Evolutionary conservation across 495 filamentous ascomycete species (phyloP).

Genomic region (Tuber calosporum): DNA sequence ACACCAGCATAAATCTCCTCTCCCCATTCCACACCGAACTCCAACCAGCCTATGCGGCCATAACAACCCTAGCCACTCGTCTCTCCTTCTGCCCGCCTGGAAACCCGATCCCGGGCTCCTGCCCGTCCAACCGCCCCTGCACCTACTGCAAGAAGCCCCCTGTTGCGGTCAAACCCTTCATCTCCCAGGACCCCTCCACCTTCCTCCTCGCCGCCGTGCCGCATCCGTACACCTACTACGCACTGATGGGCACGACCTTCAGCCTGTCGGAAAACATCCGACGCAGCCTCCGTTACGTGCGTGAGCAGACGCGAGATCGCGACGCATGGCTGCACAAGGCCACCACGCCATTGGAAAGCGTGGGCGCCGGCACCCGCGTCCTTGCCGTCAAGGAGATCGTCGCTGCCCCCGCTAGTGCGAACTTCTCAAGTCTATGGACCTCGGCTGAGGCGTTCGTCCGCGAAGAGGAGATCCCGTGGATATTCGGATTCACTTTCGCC

Average conservation of each 20-base stretch:
- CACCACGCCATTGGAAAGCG: slow-evolving; percentile 61
- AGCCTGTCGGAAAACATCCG: slow-evolving; percentile 30
- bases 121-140: slow-evolving; percentile 79
- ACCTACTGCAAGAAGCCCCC: slow-evolving; percentile 59
- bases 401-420: slow-evolving; percentile 53
- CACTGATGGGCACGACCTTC: slow-evolving; percentile 47
- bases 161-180: slow-evolving; percentile 54
- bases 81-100: slow-evolving; percentile 65
- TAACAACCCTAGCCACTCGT: slow-evolving; percentile 60
- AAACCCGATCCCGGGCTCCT: slow-evolving; percentile 62
- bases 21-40: slow-evolving; percentile 69
- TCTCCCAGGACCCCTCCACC: slow-evolving; percentile 55
- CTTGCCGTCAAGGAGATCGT: slow-evolving; percentile 75
- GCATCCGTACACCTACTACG: slow-evolving; percentile 76
- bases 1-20: slow-evolving; percentile 65
- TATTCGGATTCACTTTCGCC: slow-evolving; percentile 77
- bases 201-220: slow-evolving; percentile 84
- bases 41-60: slow-evolving; percentile 61
- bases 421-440: slow-evolving; percentile 62
- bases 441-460: slow-evolving; percentile 56
- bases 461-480: slow-evolving; percentile 65
- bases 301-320: slow-evolving; percentile 60
- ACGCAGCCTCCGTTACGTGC: slow-evolving; percentile 60
- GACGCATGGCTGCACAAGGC: slow-evolving; percentile 66
- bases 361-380: slow-evolving; percentile 57